Base-by-base conservation (phyloP, 1,284 basidiomycete genomes). In the Ustilago trichophora region DNA sequence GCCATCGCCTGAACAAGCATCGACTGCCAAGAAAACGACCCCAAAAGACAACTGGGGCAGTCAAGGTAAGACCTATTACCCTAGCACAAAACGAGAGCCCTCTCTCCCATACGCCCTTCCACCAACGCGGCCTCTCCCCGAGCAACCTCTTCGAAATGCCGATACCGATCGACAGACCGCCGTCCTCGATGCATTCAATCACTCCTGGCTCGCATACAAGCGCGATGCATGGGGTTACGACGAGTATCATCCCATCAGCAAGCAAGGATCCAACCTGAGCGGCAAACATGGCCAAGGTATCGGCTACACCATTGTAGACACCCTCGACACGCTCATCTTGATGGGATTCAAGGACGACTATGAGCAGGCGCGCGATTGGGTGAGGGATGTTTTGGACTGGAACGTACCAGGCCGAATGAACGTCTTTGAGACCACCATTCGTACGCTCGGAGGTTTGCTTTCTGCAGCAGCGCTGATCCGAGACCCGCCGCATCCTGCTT, bases 371-470 rank as follows among this genome's bases (percentile, higher is more conserved):
- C 84, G 89, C 13, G 79, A 87, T 34, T 97, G 94, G 93, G 86
- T 96, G 16, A 85, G 84, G 22, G 84, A 85, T 22, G 84, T 87
- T 29, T 82, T 97, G 37, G 83, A 85, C 9, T 93, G 96, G 77
- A 89, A 95, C 31, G 85, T 88, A 11, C 88, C 93, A 74, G 92
- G 86, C 11, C 83, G 86, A 16, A 91, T 92, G 82, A 97, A 90
- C 81, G 93, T 91, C 0, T 98, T 98, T 73, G 94, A 98, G 87
- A 90, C 89, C 0, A 91, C 91, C 0, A 92, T 92, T 41, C 88
- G 91, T 18, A 85, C 91, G 2, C 84, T 93, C 1, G 91, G 91
- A 11, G 91, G 91, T 9, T 84, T 98, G 1, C 85, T 97, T 0
- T 88, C 93, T 1, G 90, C 93, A 0, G 62, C 73, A 3, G 75